These are phyloP conservation scores for Smithsoniella earleae DNA, from an alignment of 163 green algal genomes.

Conservation along the genomic window DNA sequence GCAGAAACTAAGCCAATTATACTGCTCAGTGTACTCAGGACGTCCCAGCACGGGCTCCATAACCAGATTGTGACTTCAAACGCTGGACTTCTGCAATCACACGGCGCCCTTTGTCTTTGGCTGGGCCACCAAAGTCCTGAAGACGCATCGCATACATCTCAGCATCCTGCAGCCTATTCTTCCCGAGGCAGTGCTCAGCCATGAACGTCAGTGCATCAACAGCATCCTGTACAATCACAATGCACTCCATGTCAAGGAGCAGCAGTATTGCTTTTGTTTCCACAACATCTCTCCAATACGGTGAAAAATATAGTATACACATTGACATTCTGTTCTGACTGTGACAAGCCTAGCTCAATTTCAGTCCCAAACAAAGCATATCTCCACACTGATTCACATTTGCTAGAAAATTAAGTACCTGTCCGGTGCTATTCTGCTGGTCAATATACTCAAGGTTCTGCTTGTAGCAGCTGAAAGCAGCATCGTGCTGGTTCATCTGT, in stretches of 20 bases:
- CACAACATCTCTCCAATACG: too few species aligned
- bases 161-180: slow-evolving; percentile 44
- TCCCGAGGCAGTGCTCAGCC: slow-evolving; percentile 52
- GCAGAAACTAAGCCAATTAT: too few species aligned
- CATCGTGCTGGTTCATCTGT: slow-evolving; percentile 50
- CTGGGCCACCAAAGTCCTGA: slow-evolving; percentile 60
- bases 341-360: too few species aligned
- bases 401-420: too few species aligned
- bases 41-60: too few species aligned
- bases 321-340: too few species aligned
- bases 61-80: not conserved
- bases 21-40: too few species aligned
- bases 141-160: slow-evolving; percentile 55
- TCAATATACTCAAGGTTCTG: slow-evolving; percentile 61
- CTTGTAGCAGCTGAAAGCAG: slow-evolving; percentile 71
- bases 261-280: too few species aligned
- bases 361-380: not conserved
- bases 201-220: slow-evolving; percentile 77
- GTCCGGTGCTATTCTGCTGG: slow-evolving; percentile 45
- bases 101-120: slow-evolving; percentile 61
- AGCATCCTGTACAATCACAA: slow-evolving; percentile 45
- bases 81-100: slow-evolving; percentile 54
- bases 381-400: too few species aligned
- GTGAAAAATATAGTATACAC: too few species aligned
- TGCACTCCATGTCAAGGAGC: not conserved